phyloP scores from a whole-genome alignment of 176 grass and related monocot species.

The Themeda triandra region DNA sequence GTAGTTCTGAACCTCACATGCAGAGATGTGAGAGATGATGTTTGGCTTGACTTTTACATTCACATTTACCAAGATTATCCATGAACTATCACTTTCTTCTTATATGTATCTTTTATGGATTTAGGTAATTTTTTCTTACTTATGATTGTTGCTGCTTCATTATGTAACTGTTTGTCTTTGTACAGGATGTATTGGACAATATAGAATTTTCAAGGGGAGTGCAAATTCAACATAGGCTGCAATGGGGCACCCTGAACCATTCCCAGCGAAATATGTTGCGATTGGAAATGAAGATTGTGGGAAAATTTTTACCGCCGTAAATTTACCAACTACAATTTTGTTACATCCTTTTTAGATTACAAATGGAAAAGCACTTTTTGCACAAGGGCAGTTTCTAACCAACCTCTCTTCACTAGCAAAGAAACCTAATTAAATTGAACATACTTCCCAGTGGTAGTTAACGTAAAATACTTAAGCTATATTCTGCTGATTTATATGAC shows the following conservation, averaged over 20 bases:
- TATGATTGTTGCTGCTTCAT: neutral
- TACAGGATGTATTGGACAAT: slow-evolving; percentile 81
- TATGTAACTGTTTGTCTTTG: slow-evolving; percentile 1
- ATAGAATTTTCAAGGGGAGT: slow-evolving; percentile 84
- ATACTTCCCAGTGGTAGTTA: neutral
- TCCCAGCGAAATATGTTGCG: slow-evolving; percentile 83
- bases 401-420: neutral
- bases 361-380: too few species aligned
- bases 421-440: neutral
- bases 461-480: neutral
- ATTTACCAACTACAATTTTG: neutral
- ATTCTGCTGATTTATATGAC: slow-evolving; percentile 71
- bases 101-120: neutral
- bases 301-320: slow-evolving; percentile 63
- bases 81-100: neutral
- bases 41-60: slow-evolving; percentile 1
- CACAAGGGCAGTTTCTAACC: neutral
- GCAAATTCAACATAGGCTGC: slow-evolving; percentile 78
- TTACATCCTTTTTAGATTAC: neutral
- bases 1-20: slow-evolving; percentile 5
- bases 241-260: slow-evolving; percentile 92
- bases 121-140: neutral
- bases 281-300: slow-evolving; percentile 94
- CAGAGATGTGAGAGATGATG: neutral
- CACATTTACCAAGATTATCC: neutral